Base-by-base conservation (phyloP, 225 moss, liverwort and hornwort genomes). In the Physcomitrium patens region DNA sequence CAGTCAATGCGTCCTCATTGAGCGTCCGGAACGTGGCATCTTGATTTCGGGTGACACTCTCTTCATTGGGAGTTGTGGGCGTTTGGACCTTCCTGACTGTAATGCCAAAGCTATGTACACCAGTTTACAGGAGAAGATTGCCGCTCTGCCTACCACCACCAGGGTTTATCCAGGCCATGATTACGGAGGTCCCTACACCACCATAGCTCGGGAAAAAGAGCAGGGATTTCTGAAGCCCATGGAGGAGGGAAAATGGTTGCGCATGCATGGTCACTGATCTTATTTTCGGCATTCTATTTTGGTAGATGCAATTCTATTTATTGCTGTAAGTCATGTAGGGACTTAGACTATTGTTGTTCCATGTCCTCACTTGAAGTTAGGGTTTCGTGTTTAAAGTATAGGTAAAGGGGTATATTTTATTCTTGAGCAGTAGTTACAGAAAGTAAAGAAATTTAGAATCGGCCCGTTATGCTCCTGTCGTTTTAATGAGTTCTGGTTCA, bases 91-190 rank as follows among this genome's bases (percentile, higher is more conserved):
- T 19, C 97, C 97, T 61, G 97, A 97, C 60, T 97, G 97, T 82
- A 87, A 94, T 80, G 80, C 97, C 17, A 93, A 91, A 76, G 94
- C 91, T 41, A 97, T 97, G 97, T 94, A 85, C 76, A 70, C 50
- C 19, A 97, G 97, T 79, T 89, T 97, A 27, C 97, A 97, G 87
- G 93, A 84, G 79, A 97, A 97, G 81, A 89, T 97, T 66, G 84
- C 91, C n/a, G 77, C 68, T n/a, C 79, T 97, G 76, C 94, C 94
- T 31, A 83, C 76, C 66, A 74, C 76, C 18, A 97, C 97, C 10
- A 92, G 86, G 87, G 97, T 97, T 52, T 97, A 91, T 70, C 97
- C 97, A 31, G 97, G 97, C 51, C 97, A 97, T 76, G 91, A 97
- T 67, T 97, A 97, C 61, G 97, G 97, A 70, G 97, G 97, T 27